phyloP scores from a whole-genome alignment of 345 rosid species.

The Boechera divaricarpa region DNA sequence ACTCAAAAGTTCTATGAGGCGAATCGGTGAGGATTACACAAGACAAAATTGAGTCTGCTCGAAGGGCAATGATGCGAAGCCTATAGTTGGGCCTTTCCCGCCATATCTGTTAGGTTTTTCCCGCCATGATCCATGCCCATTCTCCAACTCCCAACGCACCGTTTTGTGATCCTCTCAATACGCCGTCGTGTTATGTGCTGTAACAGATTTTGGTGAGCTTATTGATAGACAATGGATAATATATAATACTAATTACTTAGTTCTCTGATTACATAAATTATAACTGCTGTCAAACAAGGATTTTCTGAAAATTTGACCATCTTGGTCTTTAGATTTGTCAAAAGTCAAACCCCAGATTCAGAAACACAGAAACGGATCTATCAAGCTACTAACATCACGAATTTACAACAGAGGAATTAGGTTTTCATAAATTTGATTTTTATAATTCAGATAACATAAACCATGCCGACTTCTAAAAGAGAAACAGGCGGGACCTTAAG shows the following conservation, averaged over 20 bases:
- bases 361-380: neutral
- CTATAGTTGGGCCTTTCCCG: slow-evolving; percentile 38
- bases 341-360: slow-evolving; percentile 8
- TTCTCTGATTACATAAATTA: too few species aligned
- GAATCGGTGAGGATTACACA: slow-evolving; percentile 18
- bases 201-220: neutral
- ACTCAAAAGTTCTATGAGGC: neutral
- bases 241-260: too few species aligned
- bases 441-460: slow-evolving; percentile 66
- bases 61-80: neutral
- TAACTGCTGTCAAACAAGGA: too few species aligned
- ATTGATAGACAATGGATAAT: neutral
- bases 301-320: slow-evolving; percentile 5
- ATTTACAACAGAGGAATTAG: slow-evolving; percentile 34
- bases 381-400: slow-evolving; percentile 10
- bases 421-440: neutral
- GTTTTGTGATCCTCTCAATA: slow-evolving; percentile 10
- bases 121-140: slow-evolving; percentile 32
- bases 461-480: slow-evolving; percentile 94
- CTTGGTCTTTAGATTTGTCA: neutral
- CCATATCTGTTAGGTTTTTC: slow-evolving; percentile 39
- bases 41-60: neutral
- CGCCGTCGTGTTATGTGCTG: slow-evolving; percentile 1
- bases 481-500: slow-evolving; percentile 92
- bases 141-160: slow-evolving; percentile 27